A percentile compares a stretch with the other conserved stretches of the same genome.
Evolutionary conservation across 2,329 filamentous ascomycete genomes (phyloP).

Genomic region (Nannizziopsis barbatae): DNA sequence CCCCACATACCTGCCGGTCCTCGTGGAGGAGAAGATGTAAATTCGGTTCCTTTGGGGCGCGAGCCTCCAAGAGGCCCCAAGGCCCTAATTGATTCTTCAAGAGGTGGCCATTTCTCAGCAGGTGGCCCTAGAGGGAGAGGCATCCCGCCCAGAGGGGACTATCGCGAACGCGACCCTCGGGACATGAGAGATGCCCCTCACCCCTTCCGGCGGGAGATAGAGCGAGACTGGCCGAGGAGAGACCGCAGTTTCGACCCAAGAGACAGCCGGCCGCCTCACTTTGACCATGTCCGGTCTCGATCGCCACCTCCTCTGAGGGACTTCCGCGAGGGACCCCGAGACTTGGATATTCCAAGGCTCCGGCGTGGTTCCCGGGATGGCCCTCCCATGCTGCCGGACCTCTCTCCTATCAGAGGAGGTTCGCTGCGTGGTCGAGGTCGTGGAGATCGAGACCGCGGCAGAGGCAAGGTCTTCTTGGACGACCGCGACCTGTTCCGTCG

Average conservation of each 20-base stretch:
- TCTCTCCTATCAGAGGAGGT: constrained; percentile 28
- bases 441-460: constrained; percentile 35
- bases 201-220: constrained; percentile 32
- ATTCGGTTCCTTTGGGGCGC: constrained; percentile 46
- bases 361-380: constrained; percentile 37
- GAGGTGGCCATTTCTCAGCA: constrained; percentile 37
- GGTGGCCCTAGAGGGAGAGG: constrained; percentile 49
- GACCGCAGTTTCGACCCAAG: constrained; percentile 38
- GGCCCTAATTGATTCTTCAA: constrained; percentile 59
- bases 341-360: constrained; percentile 31
- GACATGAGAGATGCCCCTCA: constrained; percentile 26
- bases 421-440: constrained; percentile 34
- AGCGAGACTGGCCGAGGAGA: constrained; percentile 37
- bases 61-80: constrained; percentile 76
- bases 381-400: constrained; percentile 29
- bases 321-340: constrained; percentile 31
- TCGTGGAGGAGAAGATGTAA: constrained; percentile 46
- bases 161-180: constrained; percentile 37
- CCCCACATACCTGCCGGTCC: constrained; percentile 45
- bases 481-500: constrained; percentile 35
- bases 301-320: constrained; percentile 32
- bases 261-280: constrained; percentile 32
- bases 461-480: constrained; percentile 32
- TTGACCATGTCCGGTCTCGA: constrained; percentile 37
- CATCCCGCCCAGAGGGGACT: constrained; percentile 50